Conservation (phyloP, 228 moss, liverwort and hornwort genomes). For the Sphagnum fallax region DNA sequence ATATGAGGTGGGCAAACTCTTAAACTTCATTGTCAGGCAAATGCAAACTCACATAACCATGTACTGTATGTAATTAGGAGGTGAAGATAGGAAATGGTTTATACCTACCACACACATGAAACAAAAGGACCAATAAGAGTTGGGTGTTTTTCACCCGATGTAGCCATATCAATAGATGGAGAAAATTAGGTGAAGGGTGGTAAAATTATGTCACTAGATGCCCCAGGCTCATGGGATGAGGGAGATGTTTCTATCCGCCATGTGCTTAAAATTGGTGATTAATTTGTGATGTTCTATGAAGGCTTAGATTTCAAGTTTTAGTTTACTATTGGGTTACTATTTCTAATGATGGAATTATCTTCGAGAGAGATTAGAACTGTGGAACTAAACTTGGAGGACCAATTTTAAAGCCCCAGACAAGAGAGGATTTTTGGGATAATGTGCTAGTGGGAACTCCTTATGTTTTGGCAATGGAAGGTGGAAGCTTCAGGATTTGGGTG, state of each 20-base stretch:
- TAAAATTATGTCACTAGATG: constrained; percentile 27
- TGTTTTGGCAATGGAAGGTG: constrained; percentile 32
- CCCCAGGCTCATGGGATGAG: constrained; percentile 46
- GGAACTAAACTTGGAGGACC: constrained; percentile 51
- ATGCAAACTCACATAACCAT: too few relatives aligned
- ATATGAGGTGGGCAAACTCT: too few relatives aligned
- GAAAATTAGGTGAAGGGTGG: constrained; percentile 37
- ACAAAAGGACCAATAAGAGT: constrained; percentile 28
- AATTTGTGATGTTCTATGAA: constrained; percentile 49
- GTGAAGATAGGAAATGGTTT: constrained; percentile 31
- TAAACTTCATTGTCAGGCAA: too few relatives aligned
- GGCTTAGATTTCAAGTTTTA: constrained; percentile 32
- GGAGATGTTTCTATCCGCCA: constrained; percentile 52
- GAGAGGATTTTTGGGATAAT: constrained; percentile 54
- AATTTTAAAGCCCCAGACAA: constrained; percentile 22
- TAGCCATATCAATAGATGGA: constrained; percentile 40
- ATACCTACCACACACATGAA: constrained; percentile 48
- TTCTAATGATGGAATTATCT: constrained; percentile 35
- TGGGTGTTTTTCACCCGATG: constrained; percentile 37
- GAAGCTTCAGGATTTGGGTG: constrained; percentile 49
- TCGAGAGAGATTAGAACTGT: constrained; percentile 26
- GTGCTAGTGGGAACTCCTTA: constrained; percentile 42
- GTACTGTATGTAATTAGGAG: constrained; percentile 4
- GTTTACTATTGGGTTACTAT: constrained; percentile 32
- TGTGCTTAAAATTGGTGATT: constrained; percentile 30